Percentiles rank a stretch among this genome's conserved stretches.
Conservation (phyloP, 441 rosid species). For the Croton setiger region DNA sequence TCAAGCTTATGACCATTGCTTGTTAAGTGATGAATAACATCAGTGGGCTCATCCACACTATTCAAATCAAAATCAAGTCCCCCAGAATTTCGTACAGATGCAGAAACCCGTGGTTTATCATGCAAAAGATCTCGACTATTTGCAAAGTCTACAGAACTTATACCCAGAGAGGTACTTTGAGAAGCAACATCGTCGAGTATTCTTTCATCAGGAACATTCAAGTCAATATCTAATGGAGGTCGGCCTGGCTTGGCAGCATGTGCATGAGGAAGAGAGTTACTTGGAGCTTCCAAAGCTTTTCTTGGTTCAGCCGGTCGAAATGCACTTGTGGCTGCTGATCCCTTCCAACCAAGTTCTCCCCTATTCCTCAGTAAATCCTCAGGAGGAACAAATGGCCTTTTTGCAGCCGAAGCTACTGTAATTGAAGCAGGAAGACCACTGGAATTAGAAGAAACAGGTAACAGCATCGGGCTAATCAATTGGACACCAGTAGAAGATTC, state of each 20-base stretch:
- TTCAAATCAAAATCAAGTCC: slow-evolving; percentile 90
- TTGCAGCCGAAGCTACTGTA: slow-evolving; percentile 92
- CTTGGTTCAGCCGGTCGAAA: slow-evolving; percentile 96
- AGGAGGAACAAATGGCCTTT: slow-evolving; percentile 81
- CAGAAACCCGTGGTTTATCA: slow-evolving; percentile 33
- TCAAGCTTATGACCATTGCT: slow-evolving; percentile 40
- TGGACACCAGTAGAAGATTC: slow-evolving; percentile 40
- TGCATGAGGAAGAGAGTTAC: slow-evolving; percentile 37
- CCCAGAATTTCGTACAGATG: slow-evolving; percentile 39
- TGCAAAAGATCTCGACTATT: slow-evolving; percentile 27
- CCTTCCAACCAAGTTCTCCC: slow-evolving; percentile 89
- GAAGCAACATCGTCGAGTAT: slow-evolving; percentile 64
- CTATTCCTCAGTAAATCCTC: slow-evolving; percentile 65
- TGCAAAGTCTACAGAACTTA: slow-evolving; percentile 29
- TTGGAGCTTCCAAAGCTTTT: slow-evolving; percentile 44
- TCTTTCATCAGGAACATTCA: slow-evolving; percentile 84
- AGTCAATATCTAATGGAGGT: slow-evolving; percentile 65
- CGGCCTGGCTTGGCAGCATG: slow-evolving; percentile 47
- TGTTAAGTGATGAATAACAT: slow-evolving; percentile 39
- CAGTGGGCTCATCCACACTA: slow-evolving; percentile 33
- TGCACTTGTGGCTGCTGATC: slow-evolving; percentile 99
- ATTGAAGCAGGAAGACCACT: slow-evolving; percentile 59
- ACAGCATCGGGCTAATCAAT: slow-evolving; percentile 41
- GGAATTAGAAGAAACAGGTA: slow-evolving; percentile 40
- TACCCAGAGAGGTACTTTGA: slow-evolving; percentile 35